A percentile compares a stretch with the other conserved stretches of the same genome.
Evolutionary conservation across 257 asterid species (phyloP).

Genomic region (Solanum ahanhuiri): DNA sequence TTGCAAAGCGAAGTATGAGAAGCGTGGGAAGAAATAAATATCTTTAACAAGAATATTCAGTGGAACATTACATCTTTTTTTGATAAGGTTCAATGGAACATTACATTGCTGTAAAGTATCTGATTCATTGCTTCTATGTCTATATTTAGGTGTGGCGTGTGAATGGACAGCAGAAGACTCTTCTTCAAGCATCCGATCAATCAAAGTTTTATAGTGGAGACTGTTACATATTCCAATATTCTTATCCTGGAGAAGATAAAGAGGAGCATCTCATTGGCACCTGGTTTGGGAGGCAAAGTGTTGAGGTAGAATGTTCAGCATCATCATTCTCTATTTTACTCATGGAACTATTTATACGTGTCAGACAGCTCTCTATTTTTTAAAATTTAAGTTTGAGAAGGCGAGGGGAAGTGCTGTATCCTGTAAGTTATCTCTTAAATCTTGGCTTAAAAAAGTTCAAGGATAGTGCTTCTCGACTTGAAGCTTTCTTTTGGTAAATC

Average conservation of each 20-base stretch:
- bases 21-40: neutral
- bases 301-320: conserved; percentile 46
- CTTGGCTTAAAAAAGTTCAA: neutral
- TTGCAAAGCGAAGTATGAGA: neutral
- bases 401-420: neutral
- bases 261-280: conserved; percentile 91
- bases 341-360: neutral
- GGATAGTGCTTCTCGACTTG: neutral
- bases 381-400: neutral
- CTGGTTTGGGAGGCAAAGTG: conserved; percentile 89
- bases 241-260: conserved; percentile 87
- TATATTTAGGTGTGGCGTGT: conserved; percentile 83
- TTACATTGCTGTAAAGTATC: neutral
- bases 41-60: neutral
- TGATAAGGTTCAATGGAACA: neutral
- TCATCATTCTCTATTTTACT: neutral
- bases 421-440: neutral
- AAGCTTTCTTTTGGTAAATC: neutral
- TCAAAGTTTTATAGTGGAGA: conserved; percentile 95
- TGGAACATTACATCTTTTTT: neutral
- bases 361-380: neutral
- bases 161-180: conserved; percentile 72
- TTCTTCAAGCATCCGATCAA: conserved; percentile 66
- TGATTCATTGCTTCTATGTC: conserved; percentile 5
- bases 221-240: conserved; percentile 84